Conservation (phyloP, 352 stramenopile species). For the Globisporangium cystogenes region DNA sequence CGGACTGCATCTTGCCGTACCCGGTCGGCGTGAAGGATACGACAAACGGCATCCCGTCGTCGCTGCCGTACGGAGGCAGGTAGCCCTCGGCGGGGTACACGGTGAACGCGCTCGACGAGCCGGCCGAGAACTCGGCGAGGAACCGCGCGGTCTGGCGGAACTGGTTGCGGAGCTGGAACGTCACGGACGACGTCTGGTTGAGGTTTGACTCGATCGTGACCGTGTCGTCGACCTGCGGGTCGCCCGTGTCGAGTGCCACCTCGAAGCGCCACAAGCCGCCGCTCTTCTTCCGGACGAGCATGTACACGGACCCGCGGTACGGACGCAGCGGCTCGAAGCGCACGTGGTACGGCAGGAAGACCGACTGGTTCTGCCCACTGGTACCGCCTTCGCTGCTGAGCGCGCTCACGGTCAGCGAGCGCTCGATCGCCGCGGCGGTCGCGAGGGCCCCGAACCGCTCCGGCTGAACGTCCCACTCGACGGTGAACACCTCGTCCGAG, state of each 20-base stretch:
- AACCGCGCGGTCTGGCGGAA: slow-evolving; percentile 74
- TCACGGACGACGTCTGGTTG: slow-evolving; percentile 78
- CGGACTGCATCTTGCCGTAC: slow-evolving; percentile 90
- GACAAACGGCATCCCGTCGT: slow-evolving; percentile 70
- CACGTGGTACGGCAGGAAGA: slow-evolving; percentile 43
- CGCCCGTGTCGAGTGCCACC: slow-evolving; percentile 68
- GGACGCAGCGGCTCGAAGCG: slow-evolving; percentile 85
- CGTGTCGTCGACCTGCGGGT: slow-evolving; percentile 82
- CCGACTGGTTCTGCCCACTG: not conserved
- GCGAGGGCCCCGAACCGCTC: slow-evolving; percentile 51
- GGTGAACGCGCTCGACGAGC: slow-evolving; percentile 85
- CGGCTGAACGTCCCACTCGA: slow-evolving; percentile 60
- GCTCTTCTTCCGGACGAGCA: slow-evolving; percentile 76
- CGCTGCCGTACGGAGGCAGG: slow-evolving; percentile 68
- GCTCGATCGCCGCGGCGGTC: slow-evolving; percentile 36
- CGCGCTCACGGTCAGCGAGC: slow-evolving; percentile 38
- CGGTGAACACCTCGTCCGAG: slow-evolving; percentile 37
- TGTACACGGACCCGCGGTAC: slow-evolving; percentile 65
- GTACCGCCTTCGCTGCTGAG: slow-evolving; percentile 9
- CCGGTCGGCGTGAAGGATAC: slow-evolving; percentile 89
- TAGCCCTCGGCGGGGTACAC: slow-evolving; percentile 77
- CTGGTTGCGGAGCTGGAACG: slow-evolving; percentile 87
- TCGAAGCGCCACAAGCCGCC: slow-evolving; percentile 88
- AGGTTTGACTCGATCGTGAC: slow-evolving; percentile 85
- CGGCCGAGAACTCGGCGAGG: slow-evolving; percentile 81